Evolutionary conservation across 2,329 filamentous ascomycete genomes (phyloP).

Genomic region (Thelonectria olida): DNA sequence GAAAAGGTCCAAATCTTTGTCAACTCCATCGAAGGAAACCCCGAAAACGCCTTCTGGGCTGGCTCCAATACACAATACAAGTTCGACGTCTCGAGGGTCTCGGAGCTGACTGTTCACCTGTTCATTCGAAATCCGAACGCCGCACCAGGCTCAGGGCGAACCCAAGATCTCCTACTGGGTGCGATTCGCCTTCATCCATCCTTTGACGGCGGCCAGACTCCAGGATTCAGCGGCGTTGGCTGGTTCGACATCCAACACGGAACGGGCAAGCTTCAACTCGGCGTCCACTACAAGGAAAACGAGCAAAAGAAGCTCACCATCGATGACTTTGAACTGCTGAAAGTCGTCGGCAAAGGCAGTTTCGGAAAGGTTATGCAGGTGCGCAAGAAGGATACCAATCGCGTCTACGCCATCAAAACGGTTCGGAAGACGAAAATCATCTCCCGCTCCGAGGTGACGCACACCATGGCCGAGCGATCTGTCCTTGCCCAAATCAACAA

Average conservation of each 20-base stretch:
- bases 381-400: conserved; percentile 93
- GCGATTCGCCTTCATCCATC: conserved; percentile 86
- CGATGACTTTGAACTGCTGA: conserved; percentile 94
- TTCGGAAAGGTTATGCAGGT: conserved; percentile 99
- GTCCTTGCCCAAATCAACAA: conserved; percentile 99
- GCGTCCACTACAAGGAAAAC: conserved; percentile 94
- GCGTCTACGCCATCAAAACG: conserved; percentile 98
- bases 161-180: conserved; percentile 94
- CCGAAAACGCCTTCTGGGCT: conserved; percentile 93
- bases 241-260: conserved; percentile 92
- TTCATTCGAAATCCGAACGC: conserved; percentile 93
- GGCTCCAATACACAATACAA: conserved; percentile 98
- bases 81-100: conserved; percentile 94
- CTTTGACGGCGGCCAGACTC: conserved; percentile 77
- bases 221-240: conserved; percentile 78
- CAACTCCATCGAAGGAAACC: conserved; percentile 90
- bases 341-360: conserved; percentile 95
- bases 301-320: conserved; percentile 86
- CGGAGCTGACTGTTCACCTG: conserved; percentile 86
- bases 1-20: conserved; percentile 98
- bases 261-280: conserved; percentile 85
- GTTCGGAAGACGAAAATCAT: conserved; percentile 99
- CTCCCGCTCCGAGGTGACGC: conserved; percentile 93
- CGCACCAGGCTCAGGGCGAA: conserved; percentile 83
- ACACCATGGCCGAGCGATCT: conserved; percentile 93